A percentile compares a stretch with the other conserved stretches of the same genome.
Conservation (phyloP, 1,284 basidiomycete genomes). For the Boletus semigastroideus region DNA sequence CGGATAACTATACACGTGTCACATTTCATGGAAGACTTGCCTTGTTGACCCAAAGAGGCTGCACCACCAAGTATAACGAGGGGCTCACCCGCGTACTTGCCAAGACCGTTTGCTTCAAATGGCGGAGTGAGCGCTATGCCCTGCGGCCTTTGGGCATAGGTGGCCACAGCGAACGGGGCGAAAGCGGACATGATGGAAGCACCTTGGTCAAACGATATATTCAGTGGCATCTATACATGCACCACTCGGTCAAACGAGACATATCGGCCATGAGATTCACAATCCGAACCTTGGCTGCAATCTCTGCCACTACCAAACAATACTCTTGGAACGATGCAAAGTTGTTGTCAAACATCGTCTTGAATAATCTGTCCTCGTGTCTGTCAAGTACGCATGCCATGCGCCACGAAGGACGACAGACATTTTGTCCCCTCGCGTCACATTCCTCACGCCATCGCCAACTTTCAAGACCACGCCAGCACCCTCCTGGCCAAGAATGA, state of each 20-base stretch:
- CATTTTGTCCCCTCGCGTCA: constrained; percentile 11
- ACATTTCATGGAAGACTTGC: neutral
- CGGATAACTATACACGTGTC: no score
- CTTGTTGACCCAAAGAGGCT: constrained; percentile 34
- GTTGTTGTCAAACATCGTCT: constrained; percentile 3
- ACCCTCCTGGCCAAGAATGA: constrained; percentile 14
- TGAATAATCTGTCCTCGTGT: constrained; percentile 1
- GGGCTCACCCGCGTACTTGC: constrained; percentile 33
- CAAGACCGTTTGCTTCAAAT: constrained; percentile 22
- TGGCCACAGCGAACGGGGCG: constrained; percentile 28
- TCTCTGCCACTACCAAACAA: constrained; percentile 1
- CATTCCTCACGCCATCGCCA: constrained; percentile 4
- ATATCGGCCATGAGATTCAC: no score
- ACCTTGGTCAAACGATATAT: constrained; percentile 47
- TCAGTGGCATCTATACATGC: constrained; percentile 14
- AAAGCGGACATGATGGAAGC: constrained; percentile 33
- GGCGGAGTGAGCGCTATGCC: constrained; percentile 23
- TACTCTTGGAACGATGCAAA: constrained; percentile 11
- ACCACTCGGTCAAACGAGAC: neutral
- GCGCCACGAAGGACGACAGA: neutral
- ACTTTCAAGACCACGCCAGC: constrained; percentile 15
- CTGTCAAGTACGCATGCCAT: neutral
- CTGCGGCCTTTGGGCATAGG: constrained; percentile 25
- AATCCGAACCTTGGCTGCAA: constrained; percentile 3
- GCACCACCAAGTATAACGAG: constrained; percentile 42